phyloP scores from a whole-genome alignment of 495 filamentous ascomycete species.

The Melanomma pulvis-pyrius region DNA sequence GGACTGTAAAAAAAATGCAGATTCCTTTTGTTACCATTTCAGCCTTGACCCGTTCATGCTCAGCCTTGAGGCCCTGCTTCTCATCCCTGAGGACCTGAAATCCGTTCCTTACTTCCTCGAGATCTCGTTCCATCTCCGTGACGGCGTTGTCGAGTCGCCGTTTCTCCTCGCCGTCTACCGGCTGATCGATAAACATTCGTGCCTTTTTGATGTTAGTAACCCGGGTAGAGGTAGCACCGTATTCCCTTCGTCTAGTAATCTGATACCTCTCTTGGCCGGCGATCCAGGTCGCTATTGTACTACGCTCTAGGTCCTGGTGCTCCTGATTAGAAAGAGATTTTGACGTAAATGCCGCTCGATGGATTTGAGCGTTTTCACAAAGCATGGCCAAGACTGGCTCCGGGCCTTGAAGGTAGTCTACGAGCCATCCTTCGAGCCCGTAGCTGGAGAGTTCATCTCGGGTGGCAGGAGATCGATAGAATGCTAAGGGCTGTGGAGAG shows the following conservation, averaged over 20 bases:
- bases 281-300: constrained; percentile 63
- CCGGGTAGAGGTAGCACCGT: constrained; percentile 69
- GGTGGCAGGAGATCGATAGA: constrained; percentile 58
- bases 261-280: constrained; percentile 61
- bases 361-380: constrained; percentile 66
- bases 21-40: constrained; percentile 50
- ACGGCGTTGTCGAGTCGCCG: constrained; percentile 44
- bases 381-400: constrained; percentile 86
- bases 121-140: neutral
- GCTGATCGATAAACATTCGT: constrained; percentile 73
- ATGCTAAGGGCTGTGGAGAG: constrained; percentile 51
- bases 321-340: constrained; percentile 65
- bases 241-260: constrained; percentile 69
- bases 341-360: constrained; percentile 66
- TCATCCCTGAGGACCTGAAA: constrained; percentile 42
- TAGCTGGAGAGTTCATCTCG: constrained; percentile 56
- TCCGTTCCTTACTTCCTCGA: neutral
- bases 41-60: constrained; percentile 5
- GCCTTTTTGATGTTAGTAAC: constrained; percentile 60
- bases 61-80: neutral
- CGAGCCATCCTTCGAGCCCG: constrained; percentile 79
- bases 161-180: constrained; percentile 67
- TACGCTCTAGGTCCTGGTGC: constrained; percentile 60
- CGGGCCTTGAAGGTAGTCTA: constrained; percentile 77
- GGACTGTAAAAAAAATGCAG: neutral